phyloP scores from a whole-genome alignment of 169 alveolate species.

The Neospora caninum region DNA sequence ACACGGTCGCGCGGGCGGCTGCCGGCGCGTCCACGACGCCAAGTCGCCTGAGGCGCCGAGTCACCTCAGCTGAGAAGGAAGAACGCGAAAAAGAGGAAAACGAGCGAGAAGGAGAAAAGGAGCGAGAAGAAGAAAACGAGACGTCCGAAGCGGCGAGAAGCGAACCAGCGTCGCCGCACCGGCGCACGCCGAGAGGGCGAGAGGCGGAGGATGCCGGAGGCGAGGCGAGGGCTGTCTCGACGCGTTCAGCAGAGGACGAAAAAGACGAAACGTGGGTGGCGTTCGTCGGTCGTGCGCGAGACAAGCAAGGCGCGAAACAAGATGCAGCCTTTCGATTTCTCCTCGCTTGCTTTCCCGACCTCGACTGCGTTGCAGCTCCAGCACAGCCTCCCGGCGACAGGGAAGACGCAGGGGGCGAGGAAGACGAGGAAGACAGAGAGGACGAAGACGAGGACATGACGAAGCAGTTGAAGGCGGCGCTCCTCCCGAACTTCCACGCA shows the following conservation, averaged over 20 bases:
- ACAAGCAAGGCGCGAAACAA: slow-evolving; percentile 55
- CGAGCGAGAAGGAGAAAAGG: neutral
- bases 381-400: neutral
- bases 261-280: neutral
- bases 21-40: too few species aligned
- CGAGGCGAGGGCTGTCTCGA: too few species aligned
- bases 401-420: neutral
- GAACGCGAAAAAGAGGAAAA: neutral
- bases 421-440: neutral
- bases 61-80: too few species aligned
- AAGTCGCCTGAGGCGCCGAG: too few species aligned
- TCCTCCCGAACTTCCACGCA: neutral
- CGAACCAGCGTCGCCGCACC: too few species aligned
- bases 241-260: neutral
- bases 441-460: neutral
- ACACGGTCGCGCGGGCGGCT: too few species aligned
- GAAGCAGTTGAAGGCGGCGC: neutral
- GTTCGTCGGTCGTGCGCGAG: slow-evolving; percentile 41
- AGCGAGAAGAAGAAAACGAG: too few species aligned
- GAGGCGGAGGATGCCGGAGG: too few species aligned
- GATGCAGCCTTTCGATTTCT: slow-evolving; percentile 42
- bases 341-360: neutral
- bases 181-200: too few species aligned
- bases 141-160: too few species aligned
- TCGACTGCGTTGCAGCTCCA: neutral